phyloP scores from a whole-genome alignment of 164 flowering plant genomes.

The Macadamia integrifolia region DNA sequence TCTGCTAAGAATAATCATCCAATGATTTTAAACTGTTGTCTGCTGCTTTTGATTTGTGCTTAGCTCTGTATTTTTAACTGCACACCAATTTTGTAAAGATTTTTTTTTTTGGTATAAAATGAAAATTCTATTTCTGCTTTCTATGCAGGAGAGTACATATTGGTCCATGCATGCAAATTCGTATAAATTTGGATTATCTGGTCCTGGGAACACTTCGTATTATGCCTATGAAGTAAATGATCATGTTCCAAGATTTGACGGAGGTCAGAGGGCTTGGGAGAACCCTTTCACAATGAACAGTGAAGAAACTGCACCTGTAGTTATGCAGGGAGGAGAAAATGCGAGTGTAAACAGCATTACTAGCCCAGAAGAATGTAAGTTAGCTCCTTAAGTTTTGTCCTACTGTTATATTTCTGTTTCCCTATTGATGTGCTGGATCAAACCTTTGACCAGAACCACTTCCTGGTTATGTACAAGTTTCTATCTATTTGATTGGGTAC shows the following conservation, averaged over 20 bases:
- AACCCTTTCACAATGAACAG: conserved; percentile 26
- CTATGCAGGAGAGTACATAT: conserved; percentile 54
- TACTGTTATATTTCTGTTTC: background rate
- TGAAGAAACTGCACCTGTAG: conserved; percentile 31
- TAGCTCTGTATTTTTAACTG: too few species aligned
- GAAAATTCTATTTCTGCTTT: conserved; percentile 2
- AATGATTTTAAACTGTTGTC: background rate
- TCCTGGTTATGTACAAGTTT: too few species aligned
- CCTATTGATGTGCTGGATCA: background rate
- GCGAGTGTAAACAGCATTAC: conserved; percentile 27
- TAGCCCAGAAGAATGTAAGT: conserved; percentile 55
- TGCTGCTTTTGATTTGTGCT: background rate
- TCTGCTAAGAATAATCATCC: background rate
- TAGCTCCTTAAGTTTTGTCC: conserved; percentile 1
- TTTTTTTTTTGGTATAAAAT: background rate
- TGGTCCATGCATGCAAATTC: conserved; percentile 44
- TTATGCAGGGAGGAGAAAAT: conserved; percentile 36
- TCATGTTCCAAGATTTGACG: conserved; percentile 30
- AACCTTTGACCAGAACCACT: background rate
- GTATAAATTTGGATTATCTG: conserved; percentile 58
- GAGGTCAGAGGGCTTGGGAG: conserved; percentile 37
- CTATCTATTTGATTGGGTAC: too few species aligned
- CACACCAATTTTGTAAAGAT: too few species aligned
- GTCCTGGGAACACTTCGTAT: conserved; percentile 43
- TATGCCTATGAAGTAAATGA: conserved; percentile 40